Evolutionary conservation across 1,139 yeast genomes (phyloP).

Genomic region (Diutina rugosa): DNA sequence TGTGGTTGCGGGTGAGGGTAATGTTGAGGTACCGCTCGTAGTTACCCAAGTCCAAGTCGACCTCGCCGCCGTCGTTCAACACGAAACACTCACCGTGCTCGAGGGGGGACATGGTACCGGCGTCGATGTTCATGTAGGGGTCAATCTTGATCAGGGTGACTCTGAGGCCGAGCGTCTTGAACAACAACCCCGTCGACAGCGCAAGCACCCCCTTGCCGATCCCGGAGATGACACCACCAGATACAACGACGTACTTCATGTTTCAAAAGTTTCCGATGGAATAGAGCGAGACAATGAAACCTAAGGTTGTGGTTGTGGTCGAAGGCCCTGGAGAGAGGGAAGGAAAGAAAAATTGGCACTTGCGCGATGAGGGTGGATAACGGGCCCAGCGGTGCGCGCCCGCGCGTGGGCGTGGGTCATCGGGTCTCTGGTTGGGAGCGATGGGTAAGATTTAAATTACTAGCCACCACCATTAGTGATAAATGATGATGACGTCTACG

Average conservation of each 20-base stretch:
- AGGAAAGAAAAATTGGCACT: neutral
- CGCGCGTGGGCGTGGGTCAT: neutral
- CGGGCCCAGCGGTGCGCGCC: neutral
- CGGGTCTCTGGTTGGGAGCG: neutral
- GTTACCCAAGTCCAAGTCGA: constrained; percentile 94
- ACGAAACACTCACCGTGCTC: constrained; percentile 99
- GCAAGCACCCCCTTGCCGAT: constrained; percentile 98
- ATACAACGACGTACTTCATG: constrained; percentile 96
- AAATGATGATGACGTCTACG: too few relatives aligned
- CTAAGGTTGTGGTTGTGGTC: neutral
- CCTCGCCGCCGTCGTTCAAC: constrained; percentile 97
- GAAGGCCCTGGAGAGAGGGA: neutral
- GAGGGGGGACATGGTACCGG: constrained; percentile 98
- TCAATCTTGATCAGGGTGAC: constrained; percentile 97
- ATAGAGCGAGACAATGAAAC: neutral
- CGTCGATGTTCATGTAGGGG: constrained; percentile 98
- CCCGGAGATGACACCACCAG: constrained; percentile 98
- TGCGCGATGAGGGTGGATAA: neutral
- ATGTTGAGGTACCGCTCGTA: constrained; percentile 93
- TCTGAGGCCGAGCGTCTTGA: constrained; percentile 87
- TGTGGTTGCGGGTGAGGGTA: constrained; percentile 86
- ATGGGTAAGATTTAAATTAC: neutral
- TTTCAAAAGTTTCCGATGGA: neutral
- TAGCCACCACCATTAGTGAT: too few relatives aligned
- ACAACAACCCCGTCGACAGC: constrained; percentile 87